Base-by-base conservation (phyloP, 805 yeast species). In the Kazachstania kunashirensis region DNA sequence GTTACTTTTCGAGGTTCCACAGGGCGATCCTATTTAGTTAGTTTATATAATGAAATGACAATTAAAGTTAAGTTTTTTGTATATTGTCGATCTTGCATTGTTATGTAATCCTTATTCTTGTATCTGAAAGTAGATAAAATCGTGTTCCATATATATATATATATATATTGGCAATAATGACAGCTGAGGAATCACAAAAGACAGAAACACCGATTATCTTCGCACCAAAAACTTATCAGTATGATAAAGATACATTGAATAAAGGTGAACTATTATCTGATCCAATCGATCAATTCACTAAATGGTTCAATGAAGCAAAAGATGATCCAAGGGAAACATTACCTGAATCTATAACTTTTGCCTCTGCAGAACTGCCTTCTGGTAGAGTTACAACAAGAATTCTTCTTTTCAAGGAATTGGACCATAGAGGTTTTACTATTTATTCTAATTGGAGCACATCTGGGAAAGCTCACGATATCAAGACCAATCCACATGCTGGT, bases 401-500 rank as follows among this genome's bases (percentile, higher is more conserved):
- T 8, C 89, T 92, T 2, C 68, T 92, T 37, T 74, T 92, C 61
- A 92, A 92, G 54, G 97, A 92, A 54, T 69, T 92, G 40, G 97
- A 89, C 58, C 67, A 72, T 35, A 68, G 72, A 31, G 98, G 96
- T 4, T 82, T 89, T 49, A 74, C 86, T 8, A 68, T 92, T 29
- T 92, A 84, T 61, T 84, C 96, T 38, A 92, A 92, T 61, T 88
- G 96, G 94, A 84, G 70, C 23, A 70, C 79, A 8, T 82, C 94
- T 24, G 86, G 84, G 60, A 92, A 92, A 61, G 75, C 81, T 14
- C 52, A 63, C 32, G 96, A 88, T 57, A 65, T 78, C 42, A 62
- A 62, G 26, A 63, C 79, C 25, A 92, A 92, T 59, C 81, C 83
- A 44, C 70, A 73, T 51, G 96, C 88, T 1, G 76, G 95, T 1